phyloP scores from a whole-genome alignment of 441 rosid species.

The Erodium moschatum region DNA sequence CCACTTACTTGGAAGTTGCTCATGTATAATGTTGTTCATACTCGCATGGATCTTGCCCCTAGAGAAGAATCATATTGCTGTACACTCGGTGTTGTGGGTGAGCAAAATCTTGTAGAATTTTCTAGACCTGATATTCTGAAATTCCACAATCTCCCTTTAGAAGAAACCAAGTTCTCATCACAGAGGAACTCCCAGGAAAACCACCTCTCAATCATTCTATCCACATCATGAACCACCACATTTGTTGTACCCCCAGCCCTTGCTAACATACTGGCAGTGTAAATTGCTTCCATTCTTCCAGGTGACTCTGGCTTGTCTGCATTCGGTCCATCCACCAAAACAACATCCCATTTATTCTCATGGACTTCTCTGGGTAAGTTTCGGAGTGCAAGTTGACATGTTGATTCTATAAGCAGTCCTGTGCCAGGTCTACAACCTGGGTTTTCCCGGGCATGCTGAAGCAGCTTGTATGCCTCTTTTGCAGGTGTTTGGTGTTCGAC shows the following conservation, averaged over 20 bases:
- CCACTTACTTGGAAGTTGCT: neutral
- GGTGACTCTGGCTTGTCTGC: slow-evolving; percentile 33
- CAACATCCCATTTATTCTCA: slow-evolving; percentile 46
- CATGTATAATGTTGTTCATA: too few species aligned
- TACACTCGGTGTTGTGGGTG: slow-evolving; percentile 19
- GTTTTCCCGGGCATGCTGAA: slow-evolving; percentile 42
- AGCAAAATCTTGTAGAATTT: slow-evolving; percentile 52
- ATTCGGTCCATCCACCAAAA: slow-evolving; percentile 28
- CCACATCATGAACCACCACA: too few species aligned
- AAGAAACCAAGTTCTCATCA: slow-evolving; percentile 47
- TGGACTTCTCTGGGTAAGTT: slow-evolving; percentile 40
- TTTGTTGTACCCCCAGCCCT: slow-evolving; percentile 24
- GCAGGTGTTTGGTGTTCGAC: slow-evolving; percentile 38
- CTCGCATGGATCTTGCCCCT: neutral
- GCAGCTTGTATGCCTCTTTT: slow-evolving; percentile 47
- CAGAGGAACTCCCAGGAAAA: slow-evolving; percentile 31
- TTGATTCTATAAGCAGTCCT: slow-evolving; percentile 21
- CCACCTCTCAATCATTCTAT: too few species aligned
- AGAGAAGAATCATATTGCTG: slow-evolving; percentile 17
- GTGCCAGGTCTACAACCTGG: slow-evolving; percentile 33
- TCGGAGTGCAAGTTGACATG: slow-evolving; percentile 28
- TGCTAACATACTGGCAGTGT: slow-evolving; percentile 45
- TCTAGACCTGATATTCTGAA: slow-evolving; percentile 26
- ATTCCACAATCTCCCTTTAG: slow-evolving; percentile 19
- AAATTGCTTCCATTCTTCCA: slow-evolving; percentile 54